These are phyloP conservation scores for Extremus antarcticus DNA, from an alignment of 495 filamentous ascomycete species.

Conservation along the genomic window DNA sequence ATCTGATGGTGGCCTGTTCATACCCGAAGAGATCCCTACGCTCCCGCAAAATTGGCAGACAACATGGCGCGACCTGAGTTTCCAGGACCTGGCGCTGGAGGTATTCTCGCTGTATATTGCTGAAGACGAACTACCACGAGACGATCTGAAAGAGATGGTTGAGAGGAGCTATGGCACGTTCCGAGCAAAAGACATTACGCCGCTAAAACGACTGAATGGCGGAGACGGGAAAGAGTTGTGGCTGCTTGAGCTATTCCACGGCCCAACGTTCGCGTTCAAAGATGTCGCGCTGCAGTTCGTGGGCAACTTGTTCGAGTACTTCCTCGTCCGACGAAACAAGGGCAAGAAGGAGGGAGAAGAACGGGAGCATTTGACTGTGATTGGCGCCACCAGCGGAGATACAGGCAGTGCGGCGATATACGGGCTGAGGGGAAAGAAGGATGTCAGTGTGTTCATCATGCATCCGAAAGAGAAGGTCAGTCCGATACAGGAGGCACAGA, in stretches of 20 bases:
- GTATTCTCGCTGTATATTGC: conserved; percentile 77
- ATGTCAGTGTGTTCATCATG: conserved; percentile 84
- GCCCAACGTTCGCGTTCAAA: conserved; percentile 94
- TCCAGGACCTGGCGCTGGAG: conserved; percentile 65
- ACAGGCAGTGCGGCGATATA: conserved; percentile 95
- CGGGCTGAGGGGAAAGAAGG: conserved; percentile 92
- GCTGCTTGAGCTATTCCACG: conserved; percentile 91
- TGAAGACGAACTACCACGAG: conserved; percentile 61
- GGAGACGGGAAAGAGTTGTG: conserved; percentile 53
- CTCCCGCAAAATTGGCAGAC: conserved; percentile 49
- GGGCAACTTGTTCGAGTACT: conserved; percentile 94
- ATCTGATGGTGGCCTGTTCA: conserved; percentile 77
- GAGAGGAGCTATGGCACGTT: conserved; percentile 75
- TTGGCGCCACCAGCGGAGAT: conserved; percentile 88
- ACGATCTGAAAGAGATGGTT: conserved; percentile 73
- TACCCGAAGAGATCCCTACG: conserved; percentile 69
- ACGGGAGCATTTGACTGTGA: conserved; percentile 76
- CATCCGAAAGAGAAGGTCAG: conserved; percentile 74
- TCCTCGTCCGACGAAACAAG: conserved; percentile 71
- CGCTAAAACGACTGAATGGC: conserved; percentile 52
- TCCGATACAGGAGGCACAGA: conserved; percentile 86
- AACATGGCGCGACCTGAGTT: conserved; percentile 64
- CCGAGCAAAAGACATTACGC: conserved; percentile 60
- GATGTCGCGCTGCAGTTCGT: conserved; percentile 84
- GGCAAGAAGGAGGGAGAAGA: conserved; percentile 54